phyloP scores from a whole-genome alignment of 1,284 basidiomycete genomes.

The Tylopilus orsonianus region DNA sequence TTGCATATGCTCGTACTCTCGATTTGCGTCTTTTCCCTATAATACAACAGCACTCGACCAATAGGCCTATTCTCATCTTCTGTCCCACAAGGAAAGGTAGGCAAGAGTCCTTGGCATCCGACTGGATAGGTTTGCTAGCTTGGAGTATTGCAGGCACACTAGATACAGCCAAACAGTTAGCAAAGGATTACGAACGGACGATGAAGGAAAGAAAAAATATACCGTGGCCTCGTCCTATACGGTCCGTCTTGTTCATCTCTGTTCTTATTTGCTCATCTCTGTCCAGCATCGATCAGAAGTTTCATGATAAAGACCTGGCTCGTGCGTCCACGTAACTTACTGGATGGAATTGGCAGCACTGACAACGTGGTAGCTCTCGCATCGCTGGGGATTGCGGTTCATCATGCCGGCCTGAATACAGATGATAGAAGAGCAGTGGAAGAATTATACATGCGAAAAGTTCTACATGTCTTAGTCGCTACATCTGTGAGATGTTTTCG shows the following conservation, averaged over 20 bases:
- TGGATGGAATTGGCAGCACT: background rate
- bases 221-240: constrained; percentile 62
- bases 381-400: constrained; percentile 72
- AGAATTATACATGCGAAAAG: constrained; percentile 63
- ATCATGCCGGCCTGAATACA: constrained; percentile 81
- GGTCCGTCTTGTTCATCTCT: constrained; percentile 37
- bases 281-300: constrained; percentile 49
- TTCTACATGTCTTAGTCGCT: constrained; percentile 67
- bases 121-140: background rate
- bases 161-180: constrained; percentile 70
- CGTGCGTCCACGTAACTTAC: constrained; percentile 41
- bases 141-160: constrained; percentile 47
- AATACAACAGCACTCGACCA: constrained; percentile 66
- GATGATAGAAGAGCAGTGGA: constrained; percentile 74
- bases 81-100: constrained; percentile 82
- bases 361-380: constrained; percentile 49
- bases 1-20: constrained; percentile 70
- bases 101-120: background rate
- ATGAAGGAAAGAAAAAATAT: constrained; percentile 48
- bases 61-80: constrained; percentile 85
- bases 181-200: constrained; percentile 67
- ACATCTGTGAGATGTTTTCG: constrained; percentile 57
- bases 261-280: constrained; percentile 8
- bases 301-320: constrained; percentile 62
- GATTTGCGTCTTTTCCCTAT: constrained; percentile 75